Evolutionary conservation across 202 grass and related monocot species (phyloP).

Genomic region (Digitaria exilis): DNA sequence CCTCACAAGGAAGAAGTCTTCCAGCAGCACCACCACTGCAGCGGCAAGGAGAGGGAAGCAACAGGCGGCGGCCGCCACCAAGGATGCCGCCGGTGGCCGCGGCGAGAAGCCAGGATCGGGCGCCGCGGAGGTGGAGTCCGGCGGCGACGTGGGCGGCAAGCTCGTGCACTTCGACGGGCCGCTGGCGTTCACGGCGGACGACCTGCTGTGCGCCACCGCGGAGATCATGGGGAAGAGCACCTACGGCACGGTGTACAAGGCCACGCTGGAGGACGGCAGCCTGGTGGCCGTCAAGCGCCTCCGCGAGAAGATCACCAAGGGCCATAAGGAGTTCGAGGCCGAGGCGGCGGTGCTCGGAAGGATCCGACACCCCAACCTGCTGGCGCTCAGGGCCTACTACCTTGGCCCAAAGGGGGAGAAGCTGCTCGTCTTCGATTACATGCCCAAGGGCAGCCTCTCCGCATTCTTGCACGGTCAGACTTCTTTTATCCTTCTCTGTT

Average conservation of each 20-base stretch:
- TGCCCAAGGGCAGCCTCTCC: slow-evolving; percentile 49
- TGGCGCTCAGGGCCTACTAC: slow-evolving; percentile 61
- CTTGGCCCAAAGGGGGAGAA: slow-evolving; percentile 73
- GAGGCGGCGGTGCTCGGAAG: slow-evolving; percentile 47
- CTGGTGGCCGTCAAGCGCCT: slow-evolving; percentile 9
- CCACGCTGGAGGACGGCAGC: slow-evolving; percentile 21
- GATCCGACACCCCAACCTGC: slow-evolving; percentile 54
- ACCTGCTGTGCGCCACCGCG: slow-evolving; percentile 42
- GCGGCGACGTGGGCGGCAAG: slow-evolving; percentile 49
- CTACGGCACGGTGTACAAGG: slow-evolving; percentile 21
- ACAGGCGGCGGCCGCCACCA: neutral
- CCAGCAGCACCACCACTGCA: neutral
- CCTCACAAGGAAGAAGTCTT: neutral
- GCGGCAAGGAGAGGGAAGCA: neutral
- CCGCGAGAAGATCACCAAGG: slow-evolving; percentile 36
- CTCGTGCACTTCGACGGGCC: slow-evolving; percentile 69
- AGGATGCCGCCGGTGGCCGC: neutral
- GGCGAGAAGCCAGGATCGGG: neutral
- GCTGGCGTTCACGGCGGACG: slow-evolving; percentile 59
- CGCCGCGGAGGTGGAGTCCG: slow-evolving; percentile 9
- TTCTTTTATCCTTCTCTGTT: neutral
- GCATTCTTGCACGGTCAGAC: slow-evolving; percentile 60
- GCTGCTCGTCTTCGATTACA: slow-evolving; percentile 45
- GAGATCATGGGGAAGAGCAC: slow-evolving; percentile 34
- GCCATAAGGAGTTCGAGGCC: slow-evolving; percentile 15